These are phyloP conservation scores for Nothophaeocryptopus gaeumannii DNA, from an alignment of 2,329 filamentous ascomycete species.

Conservation along the genomic window DNA sequence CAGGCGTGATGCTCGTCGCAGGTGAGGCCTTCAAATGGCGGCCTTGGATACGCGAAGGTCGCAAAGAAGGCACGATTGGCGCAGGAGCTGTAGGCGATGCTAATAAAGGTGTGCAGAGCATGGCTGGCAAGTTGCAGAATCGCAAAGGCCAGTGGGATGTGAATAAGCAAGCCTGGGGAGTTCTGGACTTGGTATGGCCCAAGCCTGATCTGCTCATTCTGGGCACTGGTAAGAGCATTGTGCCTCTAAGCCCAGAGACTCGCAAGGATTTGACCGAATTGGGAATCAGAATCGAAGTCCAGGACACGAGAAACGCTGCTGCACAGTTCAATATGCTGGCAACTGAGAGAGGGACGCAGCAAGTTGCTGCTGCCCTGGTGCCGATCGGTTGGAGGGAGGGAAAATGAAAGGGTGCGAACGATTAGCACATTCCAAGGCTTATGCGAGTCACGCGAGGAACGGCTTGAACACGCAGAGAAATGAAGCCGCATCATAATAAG, in stretches of 20 bases:
- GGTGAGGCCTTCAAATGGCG: slow-evolving; percentile 88
- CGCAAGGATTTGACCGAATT: slow-evolving; percentile 69
- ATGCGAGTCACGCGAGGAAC: too few species aligned
- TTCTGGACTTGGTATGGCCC: slow-evolving; percentile 78
- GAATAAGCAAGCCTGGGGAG: slow-evolving; percentile 65
- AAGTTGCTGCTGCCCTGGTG: slow-evolving; percentile 83
- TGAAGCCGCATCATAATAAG: too few species aligned
- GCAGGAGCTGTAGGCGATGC: slow-evolving; percentile 39
- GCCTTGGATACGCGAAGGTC: slow-evolving; percentile 63
- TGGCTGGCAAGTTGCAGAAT: slow-evolving; percentile 60
- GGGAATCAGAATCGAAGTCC: slow-evolving; percentile 80
- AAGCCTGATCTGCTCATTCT: slow-evolving; percentile 90
- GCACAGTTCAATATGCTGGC: slow-evolving; percentile 92
- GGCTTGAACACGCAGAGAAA: too few species aligned
- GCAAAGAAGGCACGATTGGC: slow-evolving; percentile 37
- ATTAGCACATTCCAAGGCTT: neutral
- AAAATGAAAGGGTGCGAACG: slow-evolving; percentile 15
- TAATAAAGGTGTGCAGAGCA: slow-evolving; percentile 31
- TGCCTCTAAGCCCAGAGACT: slow-evolving; percentile 73
- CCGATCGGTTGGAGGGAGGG: slow-evolving; percentile 77
- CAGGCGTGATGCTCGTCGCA: slow-evolving; percentile 73
- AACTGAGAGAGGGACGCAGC: slow-evolving; percentile 83
- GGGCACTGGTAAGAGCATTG: slow-evolving; percentile 74
- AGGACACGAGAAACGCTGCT: slow-evolving; percentile 90
- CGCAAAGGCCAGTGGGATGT: slow-evolving; percentile 79